Evolutionary conservation across 129 eudicot genomes (phyloP).

Genomic region (Kitagawia praeruptora): DNA sequence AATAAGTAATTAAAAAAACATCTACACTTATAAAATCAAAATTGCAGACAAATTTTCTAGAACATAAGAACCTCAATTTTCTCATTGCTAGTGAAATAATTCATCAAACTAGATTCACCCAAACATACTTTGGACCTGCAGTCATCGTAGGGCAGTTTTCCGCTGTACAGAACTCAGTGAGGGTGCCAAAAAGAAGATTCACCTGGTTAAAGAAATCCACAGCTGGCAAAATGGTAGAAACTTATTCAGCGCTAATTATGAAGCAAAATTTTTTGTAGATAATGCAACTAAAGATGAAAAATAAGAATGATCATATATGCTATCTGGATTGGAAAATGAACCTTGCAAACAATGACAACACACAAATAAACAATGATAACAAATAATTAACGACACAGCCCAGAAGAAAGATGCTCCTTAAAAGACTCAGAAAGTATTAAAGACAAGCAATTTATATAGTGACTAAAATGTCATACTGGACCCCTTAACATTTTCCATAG

Average conservation of each 20-base stretch:
- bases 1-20: not conserved
- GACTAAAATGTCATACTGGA: not conserved
- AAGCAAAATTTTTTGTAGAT: slow-evolving; percentile 8
- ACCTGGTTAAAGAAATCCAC: slow-evolving; percentile 98
- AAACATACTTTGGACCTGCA: slow-evolving; percentile 89
- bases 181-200: slow-evolving; percentile 87
- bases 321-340: not conserved
- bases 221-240: slow-evolving; percentile 44
- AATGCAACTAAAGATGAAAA: not conserved
- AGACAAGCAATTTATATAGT: not conserved
- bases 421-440: not conserved
- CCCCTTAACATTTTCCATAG: not conserved
- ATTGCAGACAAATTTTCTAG: not conserved
- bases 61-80: not conserved
- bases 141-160: slow-evolving; percentile 89
- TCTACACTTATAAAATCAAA: not conserved
- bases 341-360: not conserved
- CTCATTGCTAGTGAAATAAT: not conserved
- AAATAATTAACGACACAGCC: not conserved
- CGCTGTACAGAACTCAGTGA: slow-evolving; percentile 80
- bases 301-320: not conserved
- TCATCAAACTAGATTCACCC: slow-evolving; percentile 1
- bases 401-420: not conserved
- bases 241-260: slow-evolving; percentile 5
- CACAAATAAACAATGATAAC: not conserved